These are phyloP conservation scores for Podospora appendiculata DNA, from an alignment of 495 filamentous ascomycete species.

Conservation along the genomic window DNA sequence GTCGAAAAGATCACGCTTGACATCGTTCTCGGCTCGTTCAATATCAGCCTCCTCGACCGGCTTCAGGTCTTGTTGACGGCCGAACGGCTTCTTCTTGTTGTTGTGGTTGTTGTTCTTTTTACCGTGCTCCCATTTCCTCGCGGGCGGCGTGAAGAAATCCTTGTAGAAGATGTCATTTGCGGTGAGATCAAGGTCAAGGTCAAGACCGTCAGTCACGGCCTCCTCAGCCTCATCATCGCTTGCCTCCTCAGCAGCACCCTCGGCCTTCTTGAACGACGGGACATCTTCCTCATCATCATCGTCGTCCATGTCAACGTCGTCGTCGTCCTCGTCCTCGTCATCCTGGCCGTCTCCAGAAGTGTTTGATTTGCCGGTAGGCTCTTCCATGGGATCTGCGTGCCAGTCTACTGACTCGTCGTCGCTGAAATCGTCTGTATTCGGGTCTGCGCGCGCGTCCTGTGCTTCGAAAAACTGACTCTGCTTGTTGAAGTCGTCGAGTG, in stretches of 20 bases:
- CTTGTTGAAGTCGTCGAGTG: constrained; percentile 95
- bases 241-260: constrained; percentile 31
- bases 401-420: constrained; percentile 85
- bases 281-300: constrained; percentile 8
- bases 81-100: constrained; percentile 22
- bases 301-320: constrained; percentile 7
- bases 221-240: constrained; percentile 55
- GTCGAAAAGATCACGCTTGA: constrained; percentile 87
- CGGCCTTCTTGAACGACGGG: not conserved
- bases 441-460: constrained; percentile 61
- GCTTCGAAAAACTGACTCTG: constrained; percentile 80
- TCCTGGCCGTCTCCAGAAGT: constrained; percentile 5
- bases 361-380: constrained; percentile 8
- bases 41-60: constrained; percentile 52
- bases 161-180: constrained; percentile 82
- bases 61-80: constrained; percentile 8
- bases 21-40: constrained; percentile 81
- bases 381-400: constrained; percentile 60
- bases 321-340: constrained; percentile 36
- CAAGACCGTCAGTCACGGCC: constrained; percentile 45
- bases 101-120: constrained; percentile 16
- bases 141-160: constrained; percentile 84
- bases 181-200: constrained; percentile 48
- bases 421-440: constrained; percentile 48
- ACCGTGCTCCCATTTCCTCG: constrained; percentile 49